Conservation (phyloP, 331 rosid species). For the Acacia pycnantha region DNA sequence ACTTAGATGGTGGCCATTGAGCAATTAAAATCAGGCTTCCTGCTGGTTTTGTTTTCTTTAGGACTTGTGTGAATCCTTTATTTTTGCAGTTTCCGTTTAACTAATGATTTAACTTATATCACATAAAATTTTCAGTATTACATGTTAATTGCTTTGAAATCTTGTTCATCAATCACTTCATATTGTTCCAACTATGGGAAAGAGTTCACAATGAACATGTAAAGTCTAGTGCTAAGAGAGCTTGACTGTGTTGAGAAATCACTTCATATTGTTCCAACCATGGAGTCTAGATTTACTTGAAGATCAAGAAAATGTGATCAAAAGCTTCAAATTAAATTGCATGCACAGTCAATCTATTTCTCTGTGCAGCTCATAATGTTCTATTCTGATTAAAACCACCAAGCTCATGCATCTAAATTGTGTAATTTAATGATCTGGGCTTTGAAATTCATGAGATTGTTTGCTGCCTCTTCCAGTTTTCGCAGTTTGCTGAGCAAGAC, state of each 20-base stretch:
- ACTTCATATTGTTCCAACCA: too few species aligned
- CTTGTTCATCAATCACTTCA: not conserved
- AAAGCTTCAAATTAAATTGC: not conserved
- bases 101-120: not conserved
- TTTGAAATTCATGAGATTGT: slow-evolving; percentile 15
- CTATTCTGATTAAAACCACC: not conserved
- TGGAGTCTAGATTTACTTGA: not conserved
- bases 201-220: not conserved
- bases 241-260: not conserved
- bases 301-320: not conserved
- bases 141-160: not conserved
- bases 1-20: not conserved
- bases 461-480: slow-evolving; percentile 41
- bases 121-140: not conserved
- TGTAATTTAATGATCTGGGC: slow-evolving; percentile 12
- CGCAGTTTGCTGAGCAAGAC: slow-evolving; percentile 54
- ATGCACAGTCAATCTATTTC: not conserved
- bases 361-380: not conserved
- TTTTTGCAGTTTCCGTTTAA: not conserved
- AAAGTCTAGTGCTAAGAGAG: not conserved
- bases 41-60: not conserved
- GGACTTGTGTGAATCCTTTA: not conserved
- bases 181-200: not conserved
- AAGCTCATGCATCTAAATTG: slow-evolving; percentile 5
- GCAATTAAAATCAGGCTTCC: slow-evolving; percentile 13